These are phyloP conservation scores for Alisma plantagoaquatica DNA, from an alignment of 106 monocot species.

Conservation along the genomic window DNA sequence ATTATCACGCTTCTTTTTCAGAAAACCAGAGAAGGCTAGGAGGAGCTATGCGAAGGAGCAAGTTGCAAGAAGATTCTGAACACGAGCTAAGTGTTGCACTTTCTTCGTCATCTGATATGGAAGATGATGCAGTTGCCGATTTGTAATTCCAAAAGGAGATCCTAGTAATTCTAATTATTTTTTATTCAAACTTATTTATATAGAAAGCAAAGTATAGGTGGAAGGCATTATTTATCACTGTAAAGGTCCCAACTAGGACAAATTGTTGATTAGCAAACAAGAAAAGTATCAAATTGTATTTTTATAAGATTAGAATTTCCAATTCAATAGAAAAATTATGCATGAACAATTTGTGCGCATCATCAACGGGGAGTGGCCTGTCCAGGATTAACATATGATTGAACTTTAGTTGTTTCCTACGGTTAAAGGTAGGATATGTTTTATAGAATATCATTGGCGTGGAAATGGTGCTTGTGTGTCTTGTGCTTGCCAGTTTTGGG, in stretches of 20 bases:
- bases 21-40: slow-evolving; percentile 47
- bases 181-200: not conserved
- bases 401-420: no score
- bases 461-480: no score
- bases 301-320: no score
- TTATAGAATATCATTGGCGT: no score
- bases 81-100: slow-evolving; percentile 5
- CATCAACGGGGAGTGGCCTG: no score
- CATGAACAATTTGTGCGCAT: no score
- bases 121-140: not conserved
- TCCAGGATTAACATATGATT: no score
- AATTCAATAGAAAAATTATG: no score
- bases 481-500: no score
- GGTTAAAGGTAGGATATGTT: no score
- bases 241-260: slow-evolving; percentile 20
- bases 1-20: slow-evolving; percentile 5
- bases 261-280: not conserved
- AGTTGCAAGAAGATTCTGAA: slow-evolving; percentile 16
- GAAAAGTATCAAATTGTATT: no score
- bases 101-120: slow-evolving; percentile 28
- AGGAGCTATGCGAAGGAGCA: slow-evolving; percentile 24
- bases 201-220: not conserved
- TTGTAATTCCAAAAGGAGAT: not conserved
- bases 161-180: not conserved
- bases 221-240: not conserved